Conservation (phyloP, 352 stramenopile genomes). For the Pythium dissotocum region DNA sequence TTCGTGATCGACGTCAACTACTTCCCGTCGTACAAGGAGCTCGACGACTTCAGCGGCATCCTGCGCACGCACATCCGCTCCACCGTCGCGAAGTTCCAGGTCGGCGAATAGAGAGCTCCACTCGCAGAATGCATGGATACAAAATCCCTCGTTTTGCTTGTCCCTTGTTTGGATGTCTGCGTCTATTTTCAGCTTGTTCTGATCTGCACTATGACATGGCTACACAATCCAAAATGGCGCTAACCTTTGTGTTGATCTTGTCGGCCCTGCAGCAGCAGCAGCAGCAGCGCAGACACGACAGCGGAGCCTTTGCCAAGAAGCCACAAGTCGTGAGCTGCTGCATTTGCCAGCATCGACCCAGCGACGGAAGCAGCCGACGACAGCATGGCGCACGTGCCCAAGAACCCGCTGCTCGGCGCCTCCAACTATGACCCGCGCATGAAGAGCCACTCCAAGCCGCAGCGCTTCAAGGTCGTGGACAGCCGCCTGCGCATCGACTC, state of each 20-base stretch:
- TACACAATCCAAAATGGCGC: conserved; percentile 2
- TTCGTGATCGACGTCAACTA: conserved; percentile 89
- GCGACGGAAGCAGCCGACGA: neutral
- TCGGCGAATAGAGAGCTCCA: conserved; percentile 6
- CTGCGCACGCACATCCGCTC: conserved; percentile 59
- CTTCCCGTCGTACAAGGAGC: conserved; percentile 86
- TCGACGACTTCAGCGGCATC: conserved; percentile 60
- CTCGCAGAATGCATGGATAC: conserved; percentile 9
- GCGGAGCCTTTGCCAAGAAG: neutral
- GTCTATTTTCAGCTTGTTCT: neutral
- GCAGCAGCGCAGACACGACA: neutral
- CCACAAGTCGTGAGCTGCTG: neutral
- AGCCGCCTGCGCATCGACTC: conserved; percentile 60
- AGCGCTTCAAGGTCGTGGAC: conserved; percentile 80
- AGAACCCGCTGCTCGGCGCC: conserved; percentile 73
- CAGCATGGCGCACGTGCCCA: conserved; percentile 54
- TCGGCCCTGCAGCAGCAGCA: neutral
- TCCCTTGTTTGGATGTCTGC: neutral
- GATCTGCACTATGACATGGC: neutral
- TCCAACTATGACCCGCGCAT: conserved; percentile 71
- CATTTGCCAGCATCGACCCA: conserved; percentile 3
- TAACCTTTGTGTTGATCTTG: neutral
- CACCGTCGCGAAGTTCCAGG: conserved; percentile 6
- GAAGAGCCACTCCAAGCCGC: conserved; percentile 72
- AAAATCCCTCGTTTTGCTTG: neutral